Evolutionary conservation across 176 grass and related monocot species (phyloP).

Genomic region (Oryza longistaminata): DNA sequence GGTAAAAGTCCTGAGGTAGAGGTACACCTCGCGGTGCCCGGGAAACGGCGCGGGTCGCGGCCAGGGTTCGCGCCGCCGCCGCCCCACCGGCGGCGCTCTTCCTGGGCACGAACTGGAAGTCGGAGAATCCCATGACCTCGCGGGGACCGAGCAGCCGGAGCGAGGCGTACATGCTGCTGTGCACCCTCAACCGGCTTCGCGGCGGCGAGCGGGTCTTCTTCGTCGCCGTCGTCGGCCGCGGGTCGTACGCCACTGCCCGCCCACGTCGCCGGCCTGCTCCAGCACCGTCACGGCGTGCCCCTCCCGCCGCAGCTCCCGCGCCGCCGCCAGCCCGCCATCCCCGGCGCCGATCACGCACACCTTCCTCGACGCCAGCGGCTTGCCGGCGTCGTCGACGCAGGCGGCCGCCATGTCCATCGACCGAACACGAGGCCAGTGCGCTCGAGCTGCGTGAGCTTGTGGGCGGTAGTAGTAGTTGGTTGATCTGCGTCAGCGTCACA

Average conservation of each 20-base stretch:
- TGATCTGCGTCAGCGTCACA: too few relatives aligned
- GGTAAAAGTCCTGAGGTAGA: slow-evolving; percentile 40
- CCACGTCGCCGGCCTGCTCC: slow-evolving; percentile 32
- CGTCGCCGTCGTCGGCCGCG: background rate
- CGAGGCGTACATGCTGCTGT: slow-evolving; percentile 41
- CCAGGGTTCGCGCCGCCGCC: background rate
- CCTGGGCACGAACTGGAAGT: slow-evolving; percentile 32
- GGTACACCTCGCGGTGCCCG: slow-evolving; percentile 36
- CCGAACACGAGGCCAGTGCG: background rate
- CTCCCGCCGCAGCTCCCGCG: slow-evolving; percentile 31
- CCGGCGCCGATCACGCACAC: slow-evolving; percentile 44
- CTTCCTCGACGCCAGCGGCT: background rate
- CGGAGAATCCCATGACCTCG: slow-evolving; percentile 27
- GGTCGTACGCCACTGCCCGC: slow-evolving; percentile 47
- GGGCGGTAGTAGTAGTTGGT: too few relatives aligned
- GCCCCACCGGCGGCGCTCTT: too few relatives aligned
- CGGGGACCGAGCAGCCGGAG: slow-evolving; percentile 19
- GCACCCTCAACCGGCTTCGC: background rate
- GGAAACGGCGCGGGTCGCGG: slow-evolving; percentile 32
- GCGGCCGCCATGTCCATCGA: background rate
- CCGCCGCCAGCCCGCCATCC: slow-evolving; percentile 19
- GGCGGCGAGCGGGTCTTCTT: background rate
- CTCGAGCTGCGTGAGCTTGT: too few relatives aligned
- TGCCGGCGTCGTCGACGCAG: background rate
- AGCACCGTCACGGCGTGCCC: slow-evolving; percentile 32